Evolutionary conservation across 495 filamentous ascomycete genomes (phyloP), one percentile per base, ranked within the genome.

Genomic region (Penicillium samsonianum): DNA sequence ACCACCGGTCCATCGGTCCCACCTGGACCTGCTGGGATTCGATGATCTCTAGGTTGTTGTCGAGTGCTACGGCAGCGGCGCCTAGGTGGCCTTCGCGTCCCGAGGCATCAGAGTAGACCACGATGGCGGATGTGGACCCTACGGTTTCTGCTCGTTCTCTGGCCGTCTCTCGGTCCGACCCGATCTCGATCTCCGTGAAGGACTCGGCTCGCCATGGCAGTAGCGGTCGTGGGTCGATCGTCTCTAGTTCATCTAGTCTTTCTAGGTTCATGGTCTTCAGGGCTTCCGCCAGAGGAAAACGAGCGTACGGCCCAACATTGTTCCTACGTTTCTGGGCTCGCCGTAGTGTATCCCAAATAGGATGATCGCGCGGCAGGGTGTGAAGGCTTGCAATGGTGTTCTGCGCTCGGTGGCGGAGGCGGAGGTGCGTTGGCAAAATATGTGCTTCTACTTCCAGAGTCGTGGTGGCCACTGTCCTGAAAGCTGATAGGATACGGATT

Each of bases 181-280:
- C 38, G 16, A 67, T 58, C 20, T 62, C 41, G 28, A 67, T 64
- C 41, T 64, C 43, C 14, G 42, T 30, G 30, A 64, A 67, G 12
- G 40, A 11, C 23, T 50, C 31, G 9, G 23, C 14, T 42, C 38
- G 30, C 61, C 48, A 67, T 22, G 52, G 61, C 49, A 42, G 23
- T 37, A 57, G 46, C 12, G 58, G 64, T 5, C 35, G 51, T 50
- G 58, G 64, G 45, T 67, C 40, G 23, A 67, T 67, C 17, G 52
- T 67, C 58, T 67, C 58, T 30, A 67, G 35, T 26, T 37, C 53
- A 14, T 59, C 4, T 26, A 67, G 30, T 25, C 51, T 45, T 7
- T 50, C 50, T 2, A 58, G 12, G 26, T 63, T 40, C 46, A 66
- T 66, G 11, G 61, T 67, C 44, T 53, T 43, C 26, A 64, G 6